phyloP scores from a whole-genome alignment of 495 filamentous ascomycete species.

The Cairneyella variabilis region DNA sequence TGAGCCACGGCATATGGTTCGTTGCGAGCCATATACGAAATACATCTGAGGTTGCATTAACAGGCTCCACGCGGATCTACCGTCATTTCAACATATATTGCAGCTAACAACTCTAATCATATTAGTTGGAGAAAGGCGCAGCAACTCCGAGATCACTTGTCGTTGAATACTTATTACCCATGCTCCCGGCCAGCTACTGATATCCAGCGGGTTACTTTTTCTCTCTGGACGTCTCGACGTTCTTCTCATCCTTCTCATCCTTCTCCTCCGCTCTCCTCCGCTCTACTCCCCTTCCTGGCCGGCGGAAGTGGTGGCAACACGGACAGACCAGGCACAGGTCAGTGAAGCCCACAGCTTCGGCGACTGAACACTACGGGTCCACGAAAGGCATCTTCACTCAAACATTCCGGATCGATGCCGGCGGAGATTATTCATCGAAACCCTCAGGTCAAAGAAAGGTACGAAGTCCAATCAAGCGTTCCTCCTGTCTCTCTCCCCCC shows the following conservation, averaged over 20 bases:
- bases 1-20: not conserved
- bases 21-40: not conserved
- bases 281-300: not conserved
- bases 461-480: too few species aligned
- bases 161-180: too few species aligned
- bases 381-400: too few species aligned
- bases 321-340: not conserved
- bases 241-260: not conserved
- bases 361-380: too few species aligned
- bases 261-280: not conserved
- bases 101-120: not conserved
- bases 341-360: not conserved
- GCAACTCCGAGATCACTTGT: not conserved
- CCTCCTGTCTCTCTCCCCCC: too few species aligned
- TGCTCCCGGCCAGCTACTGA: too few species aligned
- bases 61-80: slow-evolving; percentile 5
- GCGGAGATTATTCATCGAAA: too few species aligned
- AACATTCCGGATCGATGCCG: too few species aligned
- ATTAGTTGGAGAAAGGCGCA: slow-evolving; percentile 4
- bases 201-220: not conserved
- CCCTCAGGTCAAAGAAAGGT: too few species aligned
- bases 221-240: not conserved
- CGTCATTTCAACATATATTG: slow-evolving; percentile 5
- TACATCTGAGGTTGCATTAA: not conserved
- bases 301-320: not conserved